A percentile compares a stretch with the other conserved stretches of the same genome.
These are phyloP conservation scores for Closterium sp. DNA, from an alignment of 139 green algal genomes.

Conservation along the genomic window DNA sequence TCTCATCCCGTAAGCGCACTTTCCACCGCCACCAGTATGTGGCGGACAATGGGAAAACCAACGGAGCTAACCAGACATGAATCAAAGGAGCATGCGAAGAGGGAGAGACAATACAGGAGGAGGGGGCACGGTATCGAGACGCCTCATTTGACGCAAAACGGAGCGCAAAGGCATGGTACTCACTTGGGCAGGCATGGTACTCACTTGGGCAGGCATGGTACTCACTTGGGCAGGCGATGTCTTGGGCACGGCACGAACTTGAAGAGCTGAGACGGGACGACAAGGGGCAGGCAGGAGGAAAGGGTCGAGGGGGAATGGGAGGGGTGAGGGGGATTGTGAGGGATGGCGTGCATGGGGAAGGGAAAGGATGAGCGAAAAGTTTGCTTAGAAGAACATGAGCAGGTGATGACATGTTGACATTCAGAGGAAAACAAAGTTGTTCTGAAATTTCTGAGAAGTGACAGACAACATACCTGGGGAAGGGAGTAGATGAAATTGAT, in stretches of 20 bases:
- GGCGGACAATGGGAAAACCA: not conserved
- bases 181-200: too few species aligned
- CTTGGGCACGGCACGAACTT: conserved; percentile 86
- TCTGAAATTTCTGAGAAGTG: conserved; percentile 81
- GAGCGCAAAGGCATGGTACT: not conserved
- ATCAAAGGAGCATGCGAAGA: not conserved
- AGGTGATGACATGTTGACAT: not conserved
- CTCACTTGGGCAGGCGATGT: conserved; percentile 85
- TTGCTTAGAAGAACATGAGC: not conserved
- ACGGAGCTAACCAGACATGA: not conserved
- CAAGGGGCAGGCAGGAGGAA: not conserved
- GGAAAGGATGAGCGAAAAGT: not conserved
- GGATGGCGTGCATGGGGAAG: conserved; percentile 5
- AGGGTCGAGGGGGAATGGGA: not conserved
- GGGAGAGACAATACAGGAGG: not conserved
- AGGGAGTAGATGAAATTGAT: too few species aligned
- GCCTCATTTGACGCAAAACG: too few species aligned
- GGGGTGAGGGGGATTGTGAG: not conserved
- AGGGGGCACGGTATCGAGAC: not conserved
- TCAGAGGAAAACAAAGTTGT: conserved; percentile 65
- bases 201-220: too few species aligned
- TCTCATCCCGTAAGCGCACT: too few species aligned
- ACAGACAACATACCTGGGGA: conserved; percentile 8
- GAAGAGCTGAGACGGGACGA: not conserved
- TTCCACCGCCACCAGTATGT: too few species aligned